These are phyloP conservation scores for Aspergillus mulundensis DNA, from an alignment of 495 filamentous ascomycete genomes.

Conservation along the genomic window DNA sequence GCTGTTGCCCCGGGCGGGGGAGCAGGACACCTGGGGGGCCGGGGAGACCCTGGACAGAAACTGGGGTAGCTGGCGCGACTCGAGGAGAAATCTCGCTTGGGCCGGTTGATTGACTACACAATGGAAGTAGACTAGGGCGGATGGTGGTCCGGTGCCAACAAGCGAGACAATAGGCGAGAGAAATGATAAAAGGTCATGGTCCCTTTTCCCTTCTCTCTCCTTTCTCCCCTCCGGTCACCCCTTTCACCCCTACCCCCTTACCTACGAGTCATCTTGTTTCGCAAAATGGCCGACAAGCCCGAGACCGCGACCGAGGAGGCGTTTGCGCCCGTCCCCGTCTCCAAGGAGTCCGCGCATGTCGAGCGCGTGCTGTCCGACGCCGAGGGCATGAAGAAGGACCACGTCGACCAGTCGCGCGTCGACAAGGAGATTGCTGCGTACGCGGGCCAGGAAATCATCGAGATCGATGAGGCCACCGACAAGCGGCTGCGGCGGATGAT, in stretches of 20 bases:
- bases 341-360: constrained; percentile 43
- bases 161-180: not conserved
- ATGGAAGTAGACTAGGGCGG: too few relatives aligned
- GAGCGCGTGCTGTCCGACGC: constrained; percentile 41
- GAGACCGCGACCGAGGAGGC: not conserved
- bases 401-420: constrained; percentile 49
- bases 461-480: constrained; percentile 53
- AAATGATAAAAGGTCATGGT: too few relatives aligned
- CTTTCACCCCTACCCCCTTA: too few relatives aligned
- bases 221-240: not conserved
- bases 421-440: constrained; percentile 65
- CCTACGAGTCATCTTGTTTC: not conserved
- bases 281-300: not conserved
- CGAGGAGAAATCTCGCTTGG: not conserved
- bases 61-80: constrained; percentile 1
- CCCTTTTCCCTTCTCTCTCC: too few relatives aligned
- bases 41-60: constrained; percentile 5
- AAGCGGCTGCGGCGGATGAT: constrained; percentile 50
- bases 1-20: not conserved
- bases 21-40: not conserved
- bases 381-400: constrained; percentile 42
- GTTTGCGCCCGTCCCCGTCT: not conserved
- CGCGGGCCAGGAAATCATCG: constrained; percentile 42
- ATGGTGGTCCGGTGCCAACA: not conserved
- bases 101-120: not conserved